Conservation (phyloP, 208 protist species). For the Leishmania lainsoni region DNA sequence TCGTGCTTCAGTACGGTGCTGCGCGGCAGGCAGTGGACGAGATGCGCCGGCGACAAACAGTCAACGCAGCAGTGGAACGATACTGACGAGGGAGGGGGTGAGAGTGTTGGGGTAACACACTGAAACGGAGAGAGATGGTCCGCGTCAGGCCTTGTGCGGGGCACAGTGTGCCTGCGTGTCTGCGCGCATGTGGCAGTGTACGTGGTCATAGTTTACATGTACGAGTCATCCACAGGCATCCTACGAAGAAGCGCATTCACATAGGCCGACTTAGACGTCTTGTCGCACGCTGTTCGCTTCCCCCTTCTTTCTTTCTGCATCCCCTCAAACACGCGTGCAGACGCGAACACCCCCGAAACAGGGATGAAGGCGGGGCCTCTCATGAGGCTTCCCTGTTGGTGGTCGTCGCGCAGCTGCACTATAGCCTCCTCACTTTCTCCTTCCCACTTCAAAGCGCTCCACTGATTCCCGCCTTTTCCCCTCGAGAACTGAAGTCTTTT, state of each 20-base stretch:
- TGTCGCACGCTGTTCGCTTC: background rate
- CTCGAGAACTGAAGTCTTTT: background rate
- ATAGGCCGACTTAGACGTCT: background rate
- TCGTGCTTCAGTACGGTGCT: slow-evolving; percentile 67
- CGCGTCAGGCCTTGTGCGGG: background rate
- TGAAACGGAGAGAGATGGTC: background rate
- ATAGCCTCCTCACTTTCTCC: background rate
- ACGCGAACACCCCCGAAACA: background rate
- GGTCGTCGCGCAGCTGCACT: background rate
- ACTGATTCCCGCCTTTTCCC: background rate
- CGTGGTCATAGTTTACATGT: background rate
- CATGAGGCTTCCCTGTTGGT: background rate
- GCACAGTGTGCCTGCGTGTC: background rate
- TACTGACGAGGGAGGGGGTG: slow-evolving; percentile 31
- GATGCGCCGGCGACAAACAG: slow-evolving; percentile 62
- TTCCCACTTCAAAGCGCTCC: background rate
- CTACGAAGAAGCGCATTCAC: background rate
- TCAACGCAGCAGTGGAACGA: slow-evolving; percentile 52
- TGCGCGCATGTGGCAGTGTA: background rate
- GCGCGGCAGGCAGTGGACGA: slow-evolving; percentile 70
- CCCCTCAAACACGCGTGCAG: background rate
- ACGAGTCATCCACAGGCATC: background rate
- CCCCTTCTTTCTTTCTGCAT: background rate
- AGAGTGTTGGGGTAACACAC: background rate
- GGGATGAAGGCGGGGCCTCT: background rate